Evolutionary conservation across 257 asterid species (phyloP).

Genomic region (Oldenlandia corymbosa): DNA sequence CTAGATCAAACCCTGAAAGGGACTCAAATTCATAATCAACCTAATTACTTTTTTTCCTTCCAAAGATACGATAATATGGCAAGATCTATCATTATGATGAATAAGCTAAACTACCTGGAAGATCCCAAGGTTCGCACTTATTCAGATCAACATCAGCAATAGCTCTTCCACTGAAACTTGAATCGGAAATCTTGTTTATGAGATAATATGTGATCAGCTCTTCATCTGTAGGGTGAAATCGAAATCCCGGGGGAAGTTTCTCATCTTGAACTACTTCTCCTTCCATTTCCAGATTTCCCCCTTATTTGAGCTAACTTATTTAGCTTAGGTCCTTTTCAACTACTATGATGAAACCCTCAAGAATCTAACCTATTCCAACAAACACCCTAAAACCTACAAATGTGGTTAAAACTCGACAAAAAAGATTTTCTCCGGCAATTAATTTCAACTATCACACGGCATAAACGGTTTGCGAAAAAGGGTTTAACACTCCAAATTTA

Average conservation of each 20-base stretch:
- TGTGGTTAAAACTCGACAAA: not conserved
- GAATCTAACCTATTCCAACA: constrained; percentile 18
- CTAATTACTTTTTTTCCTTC: too few relatives aligned
- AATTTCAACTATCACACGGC: constrained; percentile 8
- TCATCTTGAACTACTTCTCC: constrained; percentile 45
- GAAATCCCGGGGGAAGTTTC: constrained; percentile 74
- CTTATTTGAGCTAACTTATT: constrained; percentile 4
- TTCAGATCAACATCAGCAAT: constrained; percentile 89
- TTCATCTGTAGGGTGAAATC: constrained; percentile 86
- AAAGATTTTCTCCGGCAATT: not conserved
- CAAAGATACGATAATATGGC: too few relatives aligned
- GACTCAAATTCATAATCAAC: too few relatives aligned
- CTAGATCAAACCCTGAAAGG: too few relatives aligned
- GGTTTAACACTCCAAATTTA: not conserved
- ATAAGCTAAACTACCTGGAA: constrained; percentile 60
- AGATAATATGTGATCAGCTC: constrained; percentile 81
- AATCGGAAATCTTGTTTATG: constrained; percentile 68
- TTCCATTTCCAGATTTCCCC: constrained; percentile 34
- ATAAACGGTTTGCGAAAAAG: not conserved
- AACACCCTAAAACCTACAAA: constrained; percentile 33
- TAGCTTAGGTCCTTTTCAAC: constrained; percentile 22
- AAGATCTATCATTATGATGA: not conserved
- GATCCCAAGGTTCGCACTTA: constrained; percentile 96
- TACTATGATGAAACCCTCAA: constrained; percentile 25
- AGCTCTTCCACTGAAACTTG: constrained; percentile 66